Evolutionary conservation across 2,329 filamentous ascomycete species (phyloP), one percentile per base, ranked within the genome.

Genomic region (Ceratocystis ficicola): DNA sequence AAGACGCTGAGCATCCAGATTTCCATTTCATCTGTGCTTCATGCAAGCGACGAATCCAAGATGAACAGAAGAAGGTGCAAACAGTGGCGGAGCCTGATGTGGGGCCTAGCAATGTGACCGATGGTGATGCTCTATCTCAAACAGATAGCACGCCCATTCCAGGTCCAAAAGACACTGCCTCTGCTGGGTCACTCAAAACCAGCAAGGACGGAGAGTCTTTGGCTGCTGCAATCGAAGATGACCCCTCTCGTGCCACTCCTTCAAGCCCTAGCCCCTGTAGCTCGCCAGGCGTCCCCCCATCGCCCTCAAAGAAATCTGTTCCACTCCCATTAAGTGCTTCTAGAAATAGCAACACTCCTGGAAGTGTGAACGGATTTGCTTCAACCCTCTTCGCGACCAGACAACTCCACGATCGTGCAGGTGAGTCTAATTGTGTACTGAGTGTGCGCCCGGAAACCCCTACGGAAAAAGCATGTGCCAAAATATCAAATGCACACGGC

Each of bases 1-100:
- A 82, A 68, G 88, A 92, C 69, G 92, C 91, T 0, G 93, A 96
- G 69, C 81, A 86, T 60, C 85, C 90, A 1, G 89, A 95, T 70
- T 97, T 97, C 72, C 86, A 89, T 68, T 96, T 96, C 72, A 75
- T 96, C 69, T 97, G 93, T 76, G 78, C 78, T 44, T 85, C 87
- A 61, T 99, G 94, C 44, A 85, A 83, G 70, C 84, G 81, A 17
- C 86, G 84, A 67, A 83, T 85, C 69, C 80, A 87, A 84, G 70
- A 76, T 71, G 83, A 83, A 48, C 88, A 87, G 72, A 79, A 85
- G 60, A 84, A 74, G n/a, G 73, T 76, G 8, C 74, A 73, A 48
- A 77, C 78, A 20, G 73, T 77, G 8, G 82, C 85, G 71, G 83
- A 82, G 71, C 72, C 85, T 67, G 36, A 59, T 17, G n/a, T 32